Conservation (phyloP, 192 early-diverging fungal genomes). For the Gonapodya prolifera region DNA sequence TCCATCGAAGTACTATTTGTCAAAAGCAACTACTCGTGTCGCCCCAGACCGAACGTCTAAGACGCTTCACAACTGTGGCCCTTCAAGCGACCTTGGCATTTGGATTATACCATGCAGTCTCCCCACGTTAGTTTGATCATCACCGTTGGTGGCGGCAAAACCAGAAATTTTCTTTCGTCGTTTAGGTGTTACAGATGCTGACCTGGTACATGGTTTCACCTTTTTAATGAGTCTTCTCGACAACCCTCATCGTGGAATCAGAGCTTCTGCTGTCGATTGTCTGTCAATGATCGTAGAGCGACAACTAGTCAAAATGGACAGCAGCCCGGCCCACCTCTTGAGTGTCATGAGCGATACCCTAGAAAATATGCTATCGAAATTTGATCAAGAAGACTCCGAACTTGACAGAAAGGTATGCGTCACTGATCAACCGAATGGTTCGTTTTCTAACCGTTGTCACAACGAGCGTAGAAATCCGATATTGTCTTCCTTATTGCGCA, state of each 20-base stretch:
- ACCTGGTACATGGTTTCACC: slow-evolving; percentile 18
- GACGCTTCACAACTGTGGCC: slow-evolving; percentile 27
- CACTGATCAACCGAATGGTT: slow-evolving; percentile 27
- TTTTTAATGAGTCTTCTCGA: slow-evolving; percentile 34
- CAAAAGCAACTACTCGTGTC: background rate
- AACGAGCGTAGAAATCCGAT: slow-evolving; percentile 34
- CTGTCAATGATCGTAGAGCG: background rate
- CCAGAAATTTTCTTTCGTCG: slow-evolving; percentile 6
- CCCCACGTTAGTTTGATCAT: slow-evolving; percentile 13
- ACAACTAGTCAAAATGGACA: background rate
- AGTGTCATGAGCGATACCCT: background rate
- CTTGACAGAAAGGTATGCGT: slow-evolving; percentile 12
- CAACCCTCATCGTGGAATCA: slow-evolving; percentile 28
- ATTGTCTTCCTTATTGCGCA: slow-evolving; percentile 26
- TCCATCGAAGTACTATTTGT: background rate
- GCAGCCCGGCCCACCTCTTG: background rate
- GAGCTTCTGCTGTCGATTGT: background rate
- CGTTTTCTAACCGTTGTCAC: background rate
- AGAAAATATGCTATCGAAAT: background rate
- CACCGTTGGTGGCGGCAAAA: background rate
- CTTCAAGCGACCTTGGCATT: slow-evolving; percentile 32
- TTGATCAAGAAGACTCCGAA: background rate
- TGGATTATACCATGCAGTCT: slow-evolving; percentile 29
- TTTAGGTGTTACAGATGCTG: slow-evolving; percentile 17
- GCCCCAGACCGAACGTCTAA: slow-evolving; percentile 30